Percentiles rank a stretch among this genome's conserved stretches.
Conservation (phyloP, 192 early-diverging fungal genomes). For the Entomortierella lignicola region DNA sequence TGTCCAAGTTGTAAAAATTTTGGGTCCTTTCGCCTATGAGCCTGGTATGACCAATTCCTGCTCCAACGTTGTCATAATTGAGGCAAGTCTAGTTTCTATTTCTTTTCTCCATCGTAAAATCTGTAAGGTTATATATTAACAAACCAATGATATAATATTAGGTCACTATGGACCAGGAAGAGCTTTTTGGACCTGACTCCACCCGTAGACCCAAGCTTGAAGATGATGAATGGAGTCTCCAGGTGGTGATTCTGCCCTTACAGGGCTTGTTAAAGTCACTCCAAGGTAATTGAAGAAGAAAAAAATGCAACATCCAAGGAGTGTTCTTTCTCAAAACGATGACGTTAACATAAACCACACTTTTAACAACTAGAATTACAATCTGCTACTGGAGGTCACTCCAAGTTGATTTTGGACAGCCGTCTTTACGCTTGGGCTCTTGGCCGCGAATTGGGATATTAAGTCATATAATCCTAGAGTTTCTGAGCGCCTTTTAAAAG, state of each 20-base stretch:
- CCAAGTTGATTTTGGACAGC: conserved; percentile 59
- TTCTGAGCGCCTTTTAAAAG: no score
- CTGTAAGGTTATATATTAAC: no score
- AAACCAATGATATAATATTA: no score
- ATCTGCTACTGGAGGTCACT: conserved; percentile 17
- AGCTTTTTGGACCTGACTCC: conserved; percentile 15
- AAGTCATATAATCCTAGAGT: neutral
- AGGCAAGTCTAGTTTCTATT: conserved; percentile 32
- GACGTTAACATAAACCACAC: no score
- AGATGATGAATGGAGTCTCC: conserved; percentile 66
- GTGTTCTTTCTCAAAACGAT: no score
- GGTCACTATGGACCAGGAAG: conserved; percentile 24
- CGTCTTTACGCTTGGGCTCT: conserved; percentile 51
- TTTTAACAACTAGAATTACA: conserved; percentile 26
- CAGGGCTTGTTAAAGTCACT: conserved; percentile 33
- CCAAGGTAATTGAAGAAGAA: conserved; percentile 51
- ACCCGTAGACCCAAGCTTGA: conserved; percentile 46
- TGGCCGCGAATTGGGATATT: conserved; percentile 36
- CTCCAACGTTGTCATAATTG: conserved; percentile 49
- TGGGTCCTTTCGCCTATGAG: conserved; percentile 57
- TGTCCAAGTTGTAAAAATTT: conserved; percentile 21
- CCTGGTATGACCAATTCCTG: conserved; percentile 63
- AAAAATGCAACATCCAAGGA: neutral
- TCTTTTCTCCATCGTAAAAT: no score
- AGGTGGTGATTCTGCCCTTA: conserved; percentile 53